Evolutionary conservation across 106 monocot genomes (phyloP), one percentile per base, ranked within the genome.

Genomic region (Gastrodia elata): DNA sequence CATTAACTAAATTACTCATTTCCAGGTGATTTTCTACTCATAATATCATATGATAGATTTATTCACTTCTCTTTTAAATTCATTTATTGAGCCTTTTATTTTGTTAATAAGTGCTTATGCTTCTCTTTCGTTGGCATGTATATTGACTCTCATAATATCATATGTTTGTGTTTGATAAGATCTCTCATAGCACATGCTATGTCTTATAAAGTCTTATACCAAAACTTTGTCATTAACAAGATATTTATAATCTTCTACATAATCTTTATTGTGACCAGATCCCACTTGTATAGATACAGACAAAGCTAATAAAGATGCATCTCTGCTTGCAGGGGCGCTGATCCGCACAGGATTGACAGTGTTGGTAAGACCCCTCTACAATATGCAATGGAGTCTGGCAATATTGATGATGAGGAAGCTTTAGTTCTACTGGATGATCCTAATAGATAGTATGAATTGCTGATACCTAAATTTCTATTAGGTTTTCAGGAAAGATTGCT

Each of bases 1-100:
- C 73, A 37, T 76, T 86, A 34, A 84, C 88, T 38, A 93, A 75
- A 64, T 82, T 98, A 16, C 83, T 98, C 13, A 79, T 98, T 70
- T 70, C 86, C 24, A 98, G 93, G 93, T 93, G 44, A 81, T 35
- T 77, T 85, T 26, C 32, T 42, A 1, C 7, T 74, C 64, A 35
- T 25, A 58, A 58, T 58, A 73, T 10, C 38, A 13, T 25, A 52
- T 38, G 34, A 8, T 10, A 38, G 25, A 20, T 20, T 56, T 18
- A 6, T n/a, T 55, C 8, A 14, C 7, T 8, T 9, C 2, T 52
- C 52, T 52, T 22, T 52, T 52, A 52, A 22, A 5, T 52, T 52
- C 52, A 52, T 52, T 52, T n/a, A 0, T 5, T 0, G 4, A 52
- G 49, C 22, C 22, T 52, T 52, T 2, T 24, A 52, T 22, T 8